These are phyloP conservation scores for Vitis rotundifolia DNA, from an alignment of 164 flowering plant genomes.

Conservation along the genomic window DNA sequence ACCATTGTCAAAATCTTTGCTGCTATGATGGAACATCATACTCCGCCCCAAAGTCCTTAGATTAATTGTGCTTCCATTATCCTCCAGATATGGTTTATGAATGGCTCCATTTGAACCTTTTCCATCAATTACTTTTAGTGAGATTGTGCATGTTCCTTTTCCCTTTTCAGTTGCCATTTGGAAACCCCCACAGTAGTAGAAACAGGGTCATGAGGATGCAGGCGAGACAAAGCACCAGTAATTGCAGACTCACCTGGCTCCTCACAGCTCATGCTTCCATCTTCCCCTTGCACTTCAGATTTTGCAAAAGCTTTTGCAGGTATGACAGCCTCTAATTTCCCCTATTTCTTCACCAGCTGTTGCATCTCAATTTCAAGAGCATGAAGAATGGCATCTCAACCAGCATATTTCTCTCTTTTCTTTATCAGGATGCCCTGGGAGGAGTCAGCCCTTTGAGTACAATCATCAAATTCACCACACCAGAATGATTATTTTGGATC, in stretches of 20 bases:
- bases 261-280: conserved; percentile 49
- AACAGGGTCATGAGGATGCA: conserved; percentile 36
- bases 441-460: too few relatives aligned
- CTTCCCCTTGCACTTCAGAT: conserved; percentile 30
- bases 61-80: conserved; percentile 19
- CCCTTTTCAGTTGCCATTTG: conserved; percentile 85
- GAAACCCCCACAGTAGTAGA: conserved; percentile 58
- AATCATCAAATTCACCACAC: too few relatives aligned
- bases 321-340: conserved; percentile 39
- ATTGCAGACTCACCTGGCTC: conserved; percentile 50
- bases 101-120: conserved; percentile 21
- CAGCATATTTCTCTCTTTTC: too few relatives aligned
- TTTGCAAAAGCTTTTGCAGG: conserved; percentile 29
- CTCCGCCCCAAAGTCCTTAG: conserved; percentile 24
- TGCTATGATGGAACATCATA: conserved; percentile 9
- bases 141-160: conserved; percentile 74
- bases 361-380: too few relatives aligned
- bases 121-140: conserved; percentile 38
- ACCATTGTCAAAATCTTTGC: conserved; percentile 27
- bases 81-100: conserved; percentile 30
- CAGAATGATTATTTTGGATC: too few relatives aligned
- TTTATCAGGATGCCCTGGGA: too few relatives aligned
- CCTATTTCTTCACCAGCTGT: too few relatives aligned
- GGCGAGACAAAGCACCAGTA: conserved; percentile 42
- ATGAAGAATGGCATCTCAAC: too few relatives aligned